These are phyloP conservation scores for Scheffersomyces quercinus DNA, from an alignment of 1,139 yeast genomes.

Conservation along the genomic window DNA sequence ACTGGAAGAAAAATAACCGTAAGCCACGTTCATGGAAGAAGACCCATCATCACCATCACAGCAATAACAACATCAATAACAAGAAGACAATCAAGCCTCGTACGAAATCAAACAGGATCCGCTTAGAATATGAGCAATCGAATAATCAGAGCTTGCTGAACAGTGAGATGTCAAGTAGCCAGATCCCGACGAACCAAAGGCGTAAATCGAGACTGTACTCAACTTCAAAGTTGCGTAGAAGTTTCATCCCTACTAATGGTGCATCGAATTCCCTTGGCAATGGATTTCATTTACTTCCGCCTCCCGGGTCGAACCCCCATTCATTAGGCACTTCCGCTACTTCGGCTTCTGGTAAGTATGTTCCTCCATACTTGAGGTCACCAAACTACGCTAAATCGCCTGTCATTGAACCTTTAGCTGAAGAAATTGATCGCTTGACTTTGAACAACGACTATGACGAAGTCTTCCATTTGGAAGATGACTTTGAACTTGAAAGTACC, in stretches of 20 bases:
- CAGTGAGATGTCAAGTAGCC: constrained; percentile 4
- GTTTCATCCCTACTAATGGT: constrained; percentile 5
- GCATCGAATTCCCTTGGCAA: not conserved
- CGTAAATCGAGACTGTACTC: constrained; percentile 33
- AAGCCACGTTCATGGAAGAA: constrained; percentile 33
- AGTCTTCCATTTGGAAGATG: constrained; percentile 49
- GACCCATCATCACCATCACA: constrained; percentile 11
- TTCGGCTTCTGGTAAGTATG: constrained; percentile 35
- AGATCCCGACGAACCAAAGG: constrained; percentile 6
- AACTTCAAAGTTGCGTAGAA: constrained; percentile 23
- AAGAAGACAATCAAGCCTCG: constrained; percentile 10
- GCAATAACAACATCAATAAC: constrained; percentile 4
- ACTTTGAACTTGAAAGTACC: constrained; percentile 25
- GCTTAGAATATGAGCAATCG: not conserved
- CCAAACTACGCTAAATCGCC: constrained; percentile 39
- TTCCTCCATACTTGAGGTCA: constrained; percentile 48
- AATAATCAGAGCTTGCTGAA: not conserved
- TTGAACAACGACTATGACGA: constrained; percentile 37
- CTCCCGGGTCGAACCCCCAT: not conserved
- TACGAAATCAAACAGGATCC: constrained; percentile 5
- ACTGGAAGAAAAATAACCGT: constrained; percentile 35
- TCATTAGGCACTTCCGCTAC: not conserved
- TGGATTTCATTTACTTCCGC: not conserved
- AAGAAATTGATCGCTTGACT: constrained; percentile 38
- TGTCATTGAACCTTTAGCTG: constrained; percentile 35